These are phyloP conservation scores for Aegilops sharonensis DNA, from an alignment of 176 grass and related monocot genomes.

Conservation along the genomic window DNA sequence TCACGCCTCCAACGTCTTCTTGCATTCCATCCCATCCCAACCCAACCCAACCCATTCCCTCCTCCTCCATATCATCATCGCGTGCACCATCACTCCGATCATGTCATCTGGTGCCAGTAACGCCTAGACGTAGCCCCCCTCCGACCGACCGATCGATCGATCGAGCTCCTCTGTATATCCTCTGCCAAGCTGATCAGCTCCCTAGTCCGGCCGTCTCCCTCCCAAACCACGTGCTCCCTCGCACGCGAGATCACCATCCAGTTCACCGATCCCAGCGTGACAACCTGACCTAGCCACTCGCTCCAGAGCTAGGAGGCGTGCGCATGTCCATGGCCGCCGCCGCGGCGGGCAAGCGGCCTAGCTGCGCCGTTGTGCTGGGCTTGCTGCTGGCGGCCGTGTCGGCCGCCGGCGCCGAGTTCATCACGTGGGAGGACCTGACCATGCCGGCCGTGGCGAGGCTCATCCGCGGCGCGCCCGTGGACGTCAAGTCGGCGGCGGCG, in stretches of 20 bases:
- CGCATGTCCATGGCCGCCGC: background rate
- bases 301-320: background rate
- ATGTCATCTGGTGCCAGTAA: constrained; percentile 6
- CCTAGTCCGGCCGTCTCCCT: background rate
- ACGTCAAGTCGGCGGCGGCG: background rate
- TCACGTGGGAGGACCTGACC: constrained; percentile 82
- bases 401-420: constrained; percentile 29
- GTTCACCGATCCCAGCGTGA: background rate
- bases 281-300: background rate
- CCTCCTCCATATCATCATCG: constrained; percentile 14
- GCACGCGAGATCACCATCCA: background rate
- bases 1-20: constrained; percentile 68
- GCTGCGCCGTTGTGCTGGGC: background rate
- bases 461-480: background rate
- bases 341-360: background rate
- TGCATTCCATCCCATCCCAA: constrained; percentile 19
- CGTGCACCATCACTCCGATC: background rate
- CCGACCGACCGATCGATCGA: background rate
- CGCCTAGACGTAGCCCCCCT: background rate
- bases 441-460: constrained; percentile 7
- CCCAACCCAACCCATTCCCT: constrained; percentile 3
- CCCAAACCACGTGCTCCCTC: background rate
- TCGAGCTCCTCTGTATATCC: constrained; percentile 13
- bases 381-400: background rate
- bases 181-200: background rate